A percentile compares a stretch with the other conserved stretches of the same genome.
phyloP scores from a whole-genome alignment of 345 rosid genomes.

The Gossypium raimondii region DNA sequence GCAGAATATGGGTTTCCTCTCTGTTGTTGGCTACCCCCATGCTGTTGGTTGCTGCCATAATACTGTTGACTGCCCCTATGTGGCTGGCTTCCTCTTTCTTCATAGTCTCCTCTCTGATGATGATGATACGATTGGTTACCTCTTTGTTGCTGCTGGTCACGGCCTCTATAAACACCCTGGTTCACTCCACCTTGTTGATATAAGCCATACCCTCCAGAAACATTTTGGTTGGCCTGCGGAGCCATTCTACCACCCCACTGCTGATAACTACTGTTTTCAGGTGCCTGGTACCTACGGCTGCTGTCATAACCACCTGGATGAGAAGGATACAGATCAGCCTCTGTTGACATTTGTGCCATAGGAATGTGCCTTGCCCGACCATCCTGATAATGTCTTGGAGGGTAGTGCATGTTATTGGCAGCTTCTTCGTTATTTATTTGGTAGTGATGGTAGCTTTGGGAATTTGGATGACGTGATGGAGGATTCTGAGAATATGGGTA shows the following conservation, averaged over 20 bases:
- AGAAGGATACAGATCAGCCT: slow-evolving; percentile 10
- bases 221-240: slow-evolving; percentile 25
- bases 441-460: slow-evolving; percentile 15
- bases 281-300: slow-evolving; percentile 35
- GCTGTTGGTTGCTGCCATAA: slow-evolving; percentile 10
- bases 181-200: slow-evolving; percentile 26
- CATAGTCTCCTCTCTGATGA: slow-evolving; percentile 18
- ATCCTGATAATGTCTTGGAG: slow-evolving; percentile 23
- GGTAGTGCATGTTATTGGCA: slow-evolving; percentile 8
- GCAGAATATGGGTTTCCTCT: slow-evolving; percentile 36
- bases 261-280: slow-evolving; percentile 26
- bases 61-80: slow-evolving; percentile 5
- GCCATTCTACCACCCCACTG: slow-evolving; percentile 29
- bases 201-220: slow-evolving; percentile 35
- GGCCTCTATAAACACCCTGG: slow-evolving; percentile 12
- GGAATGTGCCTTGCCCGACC: slow-evolving; percentile 28
- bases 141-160: slow-evolving; percentile 24
- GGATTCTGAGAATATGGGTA: slow-evolving; percentile 7
- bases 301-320: slow-evolving; percentile 31
- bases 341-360: slow-evolving; percentile 5
- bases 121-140: slow-evolving; percentile 20
- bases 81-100: slow-evolving; percentile 13
- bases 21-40: slow-evolving; percentile 14
- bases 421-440: slow-evolving; percentile 21
- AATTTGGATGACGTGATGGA: slow-evolving; percentile 20